Percentiles rank a stretch among this genome's conserved stretches.
Evolutionary conservation across 2,329 filamentous ascomycete genomes (phyloP).

Genomic region (Colletotrichum australisinense): DNA sequence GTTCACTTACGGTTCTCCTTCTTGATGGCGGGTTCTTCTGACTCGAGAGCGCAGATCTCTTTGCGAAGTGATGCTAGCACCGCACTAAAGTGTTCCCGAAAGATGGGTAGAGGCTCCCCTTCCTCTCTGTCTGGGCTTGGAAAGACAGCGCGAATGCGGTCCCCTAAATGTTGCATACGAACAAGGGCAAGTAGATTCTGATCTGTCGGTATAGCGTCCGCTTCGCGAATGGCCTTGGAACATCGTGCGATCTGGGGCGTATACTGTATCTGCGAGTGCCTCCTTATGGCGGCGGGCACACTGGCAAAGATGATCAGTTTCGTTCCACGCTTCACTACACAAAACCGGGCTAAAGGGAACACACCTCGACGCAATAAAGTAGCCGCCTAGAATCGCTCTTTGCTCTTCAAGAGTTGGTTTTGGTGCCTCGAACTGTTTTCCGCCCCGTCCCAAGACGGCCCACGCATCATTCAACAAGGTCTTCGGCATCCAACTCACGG

Average conservation of each 20-base stretch:
- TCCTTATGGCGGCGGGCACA: slow-evolving; percentile 45
- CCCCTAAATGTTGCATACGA: slow-evolving; percentile 47
- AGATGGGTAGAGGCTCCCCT: slow-evolving; percentile 13
- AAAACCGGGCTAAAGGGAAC: neutral
- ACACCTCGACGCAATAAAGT: slow-evolving; percentile 50
- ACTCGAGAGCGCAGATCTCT: slow-evolving; percentile 45
- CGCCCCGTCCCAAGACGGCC: slow-evolving; percentile 36
- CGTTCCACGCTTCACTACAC: neutral
- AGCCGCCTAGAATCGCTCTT: slow-evolving; percentile 53
- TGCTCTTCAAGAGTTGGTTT: slow-evolving; percentile 49
- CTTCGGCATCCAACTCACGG: slow-evolving; percentile 38
- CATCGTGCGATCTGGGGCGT: slow-evolving; percentile 48
- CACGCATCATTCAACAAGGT: slow-evolving; percentile 48
- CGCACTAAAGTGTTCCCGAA: slow-evolving; percentile 45
- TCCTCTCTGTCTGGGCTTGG: slow-evolving; percentile 38
- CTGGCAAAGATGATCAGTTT: slow-evolving; percentile 1
- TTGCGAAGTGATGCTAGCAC: slow-evolving; percentile 45
- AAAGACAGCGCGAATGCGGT: slow-evolving; percentile 43
- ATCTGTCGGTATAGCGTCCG: slow-evolving; percentile 19
- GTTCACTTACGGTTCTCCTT: slow-evolving; percentile 11
- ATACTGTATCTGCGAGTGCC: slow-evolving; percentile 46
- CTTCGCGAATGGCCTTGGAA: slow-evolving; percentile 43
- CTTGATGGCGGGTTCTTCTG: slow-evolving; percentile 4
- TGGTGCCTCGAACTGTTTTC: slow-evolving; percentile 31
- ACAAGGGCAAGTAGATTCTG: slow-evolving; percentile 45